phyloP scores from a whole-genome alignment of 1,139 yeast genomes.

The Pichia sp. region DNA sequence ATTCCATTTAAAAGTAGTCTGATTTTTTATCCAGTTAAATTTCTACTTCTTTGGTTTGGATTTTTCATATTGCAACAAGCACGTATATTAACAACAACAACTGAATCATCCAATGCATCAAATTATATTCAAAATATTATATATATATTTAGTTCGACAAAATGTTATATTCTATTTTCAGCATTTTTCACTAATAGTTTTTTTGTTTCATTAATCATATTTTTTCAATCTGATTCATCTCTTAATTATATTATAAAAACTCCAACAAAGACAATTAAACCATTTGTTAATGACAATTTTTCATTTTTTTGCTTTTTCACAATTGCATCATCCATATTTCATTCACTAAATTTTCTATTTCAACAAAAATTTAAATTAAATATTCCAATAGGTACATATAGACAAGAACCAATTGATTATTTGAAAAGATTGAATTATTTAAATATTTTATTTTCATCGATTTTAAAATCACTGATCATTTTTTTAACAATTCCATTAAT shows the following conservation, averaged over 20 bases:
- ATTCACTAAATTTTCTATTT: constrained; percentile 48
- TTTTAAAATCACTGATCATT: constrained; percentile 28
- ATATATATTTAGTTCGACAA: constrained; percentile 40
- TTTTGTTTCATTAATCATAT: constrained; percentile 32
- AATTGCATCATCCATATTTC: constrained; percentile 35
- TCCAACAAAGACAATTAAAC: constrained; percentile 45
- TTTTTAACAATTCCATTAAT: constrained; percentile 43
- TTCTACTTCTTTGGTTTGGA: constrained; percentile 31
- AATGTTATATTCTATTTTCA: constrained; percentile 33
- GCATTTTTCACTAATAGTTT: constrained; percentile 39
- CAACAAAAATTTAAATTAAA: constrained; percentile 57
- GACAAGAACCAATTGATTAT: constrained; percentile 36
- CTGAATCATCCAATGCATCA: constrained; percentile 44
- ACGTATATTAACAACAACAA: constrained; percentile 46
- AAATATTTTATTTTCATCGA: constrained; percentile 12
- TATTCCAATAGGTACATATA: constrained; percentile 42
- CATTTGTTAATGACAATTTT: constrained; percentile 57
- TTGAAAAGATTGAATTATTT: constrained; percentile 13
- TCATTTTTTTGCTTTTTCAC: constrained; percentile 44
- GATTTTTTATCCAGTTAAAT: constrained; percentile 28
- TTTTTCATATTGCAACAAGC: constrained; percentile 40
- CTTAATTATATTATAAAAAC: constrained; percentile 26
- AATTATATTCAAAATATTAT: constrained; percentile 44
- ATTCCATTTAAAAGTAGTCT: constrained; percentile 19
- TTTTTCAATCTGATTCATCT: constrained; percentile 27